Evolutionary conservation across 2,329 filamentous ascomycete genomes (phyloP), one percentile per base, ranked within the genome.

Genomic region (Aspergillus versicolor): DNA sequence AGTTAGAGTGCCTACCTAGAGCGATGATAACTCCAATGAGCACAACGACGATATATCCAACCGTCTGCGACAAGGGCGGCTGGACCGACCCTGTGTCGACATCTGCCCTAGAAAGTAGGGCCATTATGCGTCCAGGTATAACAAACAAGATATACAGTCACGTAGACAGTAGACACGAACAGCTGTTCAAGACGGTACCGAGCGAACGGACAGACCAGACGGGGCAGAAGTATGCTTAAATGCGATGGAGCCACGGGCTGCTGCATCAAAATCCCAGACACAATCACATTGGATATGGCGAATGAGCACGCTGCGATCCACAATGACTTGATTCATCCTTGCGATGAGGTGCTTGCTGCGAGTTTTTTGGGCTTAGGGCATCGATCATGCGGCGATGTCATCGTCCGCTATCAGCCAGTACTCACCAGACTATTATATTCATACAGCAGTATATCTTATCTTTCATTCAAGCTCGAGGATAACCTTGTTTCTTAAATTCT

Each of bases 11-110:
- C 42, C 3, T 46, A 46, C 75, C 70, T 1, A 75, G 63, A 5
- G 76, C 76, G 48, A 78, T 73, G 15, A 76, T 66, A 4, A 77
- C 58, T 4, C 76, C 76, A 17, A 78, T 62, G 0, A 73, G 70
- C 0, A 79, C 74, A 1, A 78, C 75, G 12, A 79, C 69, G 3
- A 77, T 63, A 67, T 79, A 79, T 6, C 76, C 77, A 46, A 75
- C 75, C 2, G 72, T 72, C 56, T 74, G 72, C 1, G 73, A 69
- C 5, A 75, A 62, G 9, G 72, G 73, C 13, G 73, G 72, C 19
- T 69, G 58, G 21, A 73, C 66, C 2, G 59, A 62, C 11, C 21
- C 24, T 5, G 34, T 37, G 12, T 13, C 12, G 34, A n/a, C 34
- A n/a, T 42, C 53, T 37, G 40, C 37, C 37, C 40, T 37, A 11